A percentile compares a stretch with the other conserved stretches of the same genome.
Evolutionary conservation across 2,329 filamentous ascomycete species (phyloP).

Genomic region (Hymenoscyphus repandus): DNA sequence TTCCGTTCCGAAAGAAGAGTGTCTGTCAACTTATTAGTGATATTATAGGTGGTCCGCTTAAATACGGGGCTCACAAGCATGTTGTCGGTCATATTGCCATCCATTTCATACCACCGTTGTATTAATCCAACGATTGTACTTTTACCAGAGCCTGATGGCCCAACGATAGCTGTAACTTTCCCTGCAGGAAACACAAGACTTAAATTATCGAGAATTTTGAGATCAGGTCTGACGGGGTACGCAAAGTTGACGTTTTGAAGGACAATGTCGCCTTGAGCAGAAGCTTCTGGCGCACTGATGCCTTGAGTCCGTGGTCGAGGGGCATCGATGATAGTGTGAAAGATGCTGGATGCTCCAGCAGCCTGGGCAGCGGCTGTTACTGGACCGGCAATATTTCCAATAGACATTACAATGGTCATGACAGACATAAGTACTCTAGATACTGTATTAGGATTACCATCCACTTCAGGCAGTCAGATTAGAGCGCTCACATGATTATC

Average conservation of each 20-base stretch:
- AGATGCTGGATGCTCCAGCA: conserved; percentile 32
- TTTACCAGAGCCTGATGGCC: conserved; percentile 38
- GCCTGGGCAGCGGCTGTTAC: conserved; percentile 42
- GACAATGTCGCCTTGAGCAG: conserved; percentile 34
- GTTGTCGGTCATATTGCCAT: conserved; percentile 21
- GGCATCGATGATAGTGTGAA: conserved; percentile 32
- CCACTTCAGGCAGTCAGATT: not conserved
- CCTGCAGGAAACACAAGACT: conserved; percentile 30
- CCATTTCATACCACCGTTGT: conserved; percentile 37
- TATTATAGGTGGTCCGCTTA: not conserved
- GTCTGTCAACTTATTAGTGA: conserved; percentile 12
- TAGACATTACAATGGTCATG: conserved; percentile 19
- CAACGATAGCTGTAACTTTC: conserved; percentile 39
- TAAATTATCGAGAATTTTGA: conserved; percentile 31
- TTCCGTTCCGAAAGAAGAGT: conserved; percentile 20
- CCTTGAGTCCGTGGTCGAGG: conserved; percentile 33
- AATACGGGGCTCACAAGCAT: conserved; percentile 14
- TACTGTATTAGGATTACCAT: not conserved
- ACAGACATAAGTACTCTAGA: conserved; percentile 18
- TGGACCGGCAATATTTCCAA: conserved; percentile 50
- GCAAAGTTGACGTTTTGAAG: conserved; percentile 31
- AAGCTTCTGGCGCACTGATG: conserved; percentile 42
- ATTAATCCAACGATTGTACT: conserved; percentile 37
- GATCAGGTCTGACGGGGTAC: conserved; percentile 30
- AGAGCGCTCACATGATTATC: conserved; percentile 46